Conservation (phyloP, 805 yeast genomes). For the Monosporozyma servazzii region DNA sequence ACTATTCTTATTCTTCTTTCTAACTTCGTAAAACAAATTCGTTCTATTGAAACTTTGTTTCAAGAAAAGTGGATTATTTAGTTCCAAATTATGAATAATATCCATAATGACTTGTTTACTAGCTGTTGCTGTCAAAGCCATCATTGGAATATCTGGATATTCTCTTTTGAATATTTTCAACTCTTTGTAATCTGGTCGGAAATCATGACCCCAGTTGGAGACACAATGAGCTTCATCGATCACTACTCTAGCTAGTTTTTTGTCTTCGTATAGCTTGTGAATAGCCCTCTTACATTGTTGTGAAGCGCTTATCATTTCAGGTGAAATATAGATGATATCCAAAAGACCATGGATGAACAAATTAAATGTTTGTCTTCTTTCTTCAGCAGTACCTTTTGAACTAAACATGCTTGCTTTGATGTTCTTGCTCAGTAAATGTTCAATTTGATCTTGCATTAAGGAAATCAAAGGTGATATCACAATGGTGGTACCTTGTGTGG, state of each 20-base stretch:
- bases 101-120: slow-evolving; percentile 84
- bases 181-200: slow-evolving; percentile 89
- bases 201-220: slow-evolving; percentile 98
- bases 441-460: slow-evolving; percentile 95
- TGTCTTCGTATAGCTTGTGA: slow-evolving; percentile 43
- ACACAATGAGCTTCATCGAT: slow-evolving; percentile 99
- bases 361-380: slow-evolving; percentile 54
- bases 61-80: slow-evolving; percentile 54
- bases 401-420: slow-evolving; percentile 85
- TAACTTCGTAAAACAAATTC: slow-evolving; percentile 71
- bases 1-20: slow-evolving; percentile 49
- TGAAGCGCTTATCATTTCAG: slow-evolving; percentile 86
- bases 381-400: slow-evolving; percentile 60
- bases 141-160: slow-evolving; percentile 77
- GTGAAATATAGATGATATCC: slow-evolving; percentile 80
- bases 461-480: slow-evolving; percentile 94
- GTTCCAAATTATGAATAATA: slow-evolving; percentile 67
- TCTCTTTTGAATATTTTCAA: slow-evolving; percentile 62
- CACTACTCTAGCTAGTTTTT: slow-evolving; percentile 71
- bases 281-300: slow-evolving; percentile 59
- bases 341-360: slow-evolving; percentile 57
- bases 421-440: slow-evolving; percentile 56
- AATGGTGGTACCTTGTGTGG: slow-evolving; percentile 75
- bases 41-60: slow-evolving; percentile 92
- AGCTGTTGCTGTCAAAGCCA: slow-evolving; percentile 98